These are phyloP conservation scores for Nicotiana rustica DNA, from an alignment of 305 asterid genomes.

Conservation along the genomic window DNA sequence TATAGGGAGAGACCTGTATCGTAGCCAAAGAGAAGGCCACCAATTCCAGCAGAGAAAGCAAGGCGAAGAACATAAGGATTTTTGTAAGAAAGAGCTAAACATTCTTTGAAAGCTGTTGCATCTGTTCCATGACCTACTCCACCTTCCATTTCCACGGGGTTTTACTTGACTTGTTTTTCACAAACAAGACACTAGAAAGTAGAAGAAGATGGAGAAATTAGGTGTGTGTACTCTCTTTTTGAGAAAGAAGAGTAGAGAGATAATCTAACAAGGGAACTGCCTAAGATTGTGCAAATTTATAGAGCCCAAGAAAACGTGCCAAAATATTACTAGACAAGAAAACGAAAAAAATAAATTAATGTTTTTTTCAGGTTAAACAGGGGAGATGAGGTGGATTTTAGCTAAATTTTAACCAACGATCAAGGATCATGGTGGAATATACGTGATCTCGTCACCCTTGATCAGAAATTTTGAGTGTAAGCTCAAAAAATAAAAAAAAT, in stretches of 20 bases:
- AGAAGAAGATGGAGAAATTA: neutral
- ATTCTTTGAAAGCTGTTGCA: conserved; percentile 50
- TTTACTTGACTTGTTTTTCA: no score
- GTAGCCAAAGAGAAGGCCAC: conserved; percentile 59
- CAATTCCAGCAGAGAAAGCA: conserved; percentile 61
- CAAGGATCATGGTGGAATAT: no score
- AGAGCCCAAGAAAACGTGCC: neutral
- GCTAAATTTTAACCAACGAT: no score
- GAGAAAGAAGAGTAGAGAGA: neutral
- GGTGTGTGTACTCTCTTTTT: neutral
- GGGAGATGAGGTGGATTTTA: neutral
- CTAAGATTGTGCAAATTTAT: neutral
- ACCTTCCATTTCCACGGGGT: conserved; percentile 43
- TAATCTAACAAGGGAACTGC: neutral
- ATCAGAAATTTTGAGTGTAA: no score
- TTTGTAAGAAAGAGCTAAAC: conserved; percentile 46
- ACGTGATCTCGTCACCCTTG: no score
- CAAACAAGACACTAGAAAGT: neutral
- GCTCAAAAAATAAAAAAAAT: no score
- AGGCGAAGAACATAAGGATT: conserved; percentile 54
- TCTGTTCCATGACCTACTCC: conserved; percentile 45
- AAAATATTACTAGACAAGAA: neutral
- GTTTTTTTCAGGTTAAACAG: neutral
- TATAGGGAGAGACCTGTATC: conserved; percentile 43
- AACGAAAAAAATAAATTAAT: neutral